Conservation (phyloP, 345 rosid genomes). For the Aquilaria malaccensis region DNA sequence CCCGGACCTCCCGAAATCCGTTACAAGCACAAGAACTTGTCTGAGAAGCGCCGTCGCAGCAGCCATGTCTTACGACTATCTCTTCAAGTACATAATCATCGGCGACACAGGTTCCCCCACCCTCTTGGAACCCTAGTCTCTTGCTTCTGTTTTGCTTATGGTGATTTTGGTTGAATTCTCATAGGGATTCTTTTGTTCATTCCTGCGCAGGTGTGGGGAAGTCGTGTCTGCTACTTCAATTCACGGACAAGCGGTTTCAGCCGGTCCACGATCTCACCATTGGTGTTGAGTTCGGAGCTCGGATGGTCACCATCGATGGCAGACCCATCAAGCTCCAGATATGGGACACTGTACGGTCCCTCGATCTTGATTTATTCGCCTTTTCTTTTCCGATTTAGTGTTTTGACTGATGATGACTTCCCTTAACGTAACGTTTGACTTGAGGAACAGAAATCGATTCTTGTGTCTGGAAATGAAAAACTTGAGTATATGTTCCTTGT, state of each 20-base stretch:
- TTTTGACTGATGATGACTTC: not conserved
- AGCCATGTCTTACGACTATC: conserved; percentile 70
- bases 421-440: too few relatives aligned
- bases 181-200: conserved; percentile 1
- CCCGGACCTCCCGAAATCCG: too few relatives aligned
- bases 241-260: conserved; percentile 76
- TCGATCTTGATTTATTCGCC: not conserved
- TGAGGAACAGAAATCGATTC: too few relatives aligned
- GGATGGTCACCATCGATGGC: conserved; percentile 59
- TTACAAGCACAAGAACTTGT: too few relatives aligned
- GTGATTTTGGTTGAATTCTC: not conserved
- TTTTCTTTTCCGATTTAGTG: not conserved
- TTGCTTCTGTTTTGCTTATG: too few relatives aligned
- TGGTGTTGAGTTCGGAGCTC: conserved; percentile 75
- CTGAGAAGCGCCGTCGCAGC: not conserved
- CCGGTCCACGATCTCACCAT: conserved; percentile 71
- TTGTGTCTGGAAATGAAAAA: too few relatives aligned
- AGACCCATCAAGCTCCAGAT: conserved; percentile 65
- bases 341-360: conserved; percentile 53
- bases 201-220: conserved; percentile 51
- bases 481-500: too few relatives aligned
- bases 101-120: conserved; percentile 49
- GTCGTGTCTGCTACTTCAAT: conserved; percentile 61
- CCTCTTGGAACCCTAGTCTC: not conserved
- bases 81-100: conserved; percentile 97